A percentile compares a stretch with the other conserved stretches of the same genome.
phyloP scores from a whole-genome alignment of 768 basidiomycete species.

The Sutorius australiensis region DNA sequence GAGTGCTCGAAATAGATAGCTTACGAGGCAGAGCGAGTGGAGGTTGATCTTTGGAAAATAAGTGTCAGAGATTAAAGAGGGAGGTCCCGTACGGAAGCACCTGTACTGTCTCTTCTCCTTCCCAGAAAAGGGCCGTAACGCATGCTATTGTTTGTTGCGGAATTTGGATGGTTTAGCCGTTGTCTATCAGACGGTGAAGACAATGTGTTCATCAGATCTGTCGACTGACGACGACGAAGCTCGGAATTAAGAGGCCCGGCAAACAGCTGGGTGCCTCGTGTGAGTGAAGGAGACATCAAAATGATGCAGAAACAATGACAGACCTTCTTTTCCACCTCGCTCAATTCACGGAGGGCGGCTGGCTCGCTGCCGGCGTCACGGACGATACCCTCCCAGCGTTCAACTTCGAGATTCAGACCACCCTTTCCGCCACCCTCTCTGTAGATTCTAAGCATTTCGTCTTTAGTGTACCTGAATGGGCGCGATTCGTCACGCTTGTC shows the following conservation, averaged over 20 bases:
- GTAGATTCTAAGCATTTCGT: conserved; percentile 80
- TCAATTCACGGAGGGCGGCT: conserved; percentile 71
- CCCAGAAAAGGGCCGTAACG: conserved; percentile 56
- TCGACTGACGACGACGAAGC: conserved; percentile 79
- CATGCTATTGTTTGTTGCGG: conserved; percentile 50
- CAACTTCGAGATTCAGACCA: conserved; percentile 79
- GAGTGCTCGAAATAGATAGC: conserved; percentile 62
- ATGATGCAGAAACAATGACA: conserved; percentile 17
- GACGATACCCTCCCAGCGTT: conserved; percentile 86
- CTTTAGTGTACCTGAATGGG: conserved; percentile 86
- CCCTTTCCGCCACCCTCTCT: conserved; percentile 72
- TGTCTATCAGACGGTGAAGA: conserved; percentile 57
- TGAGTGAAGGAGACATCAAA: conserved; percentile 22
- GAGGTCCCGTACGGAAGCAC: conserved; percentile 32
- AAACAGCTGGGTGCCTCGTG: conserved; percentile 58
- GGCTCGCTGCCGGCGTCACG: conserved; percentile 73
- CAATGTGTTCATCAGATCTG: conserved; percentile 63
- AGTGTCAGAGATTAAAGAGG: conserved; percentile 6
- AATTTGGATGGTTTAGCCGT: conserved; percentile 49
- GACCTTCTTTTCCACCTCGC: conserved; percentile 87
- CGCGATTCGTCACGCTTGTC: conserved; percentile 62
- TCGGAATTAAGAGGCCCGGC: conserved; percentile 80
- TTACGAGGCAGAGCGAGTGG: conserved; percentile 57
- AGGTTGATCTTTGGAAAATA: conserved; percentile 49
- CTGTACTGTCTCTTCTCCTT: conserved; percentile 68